phyloP scores from a whole-genome alignment of 495 filamentous ascomycete genomes.

The Penicillium bialowiezense region DNA sequence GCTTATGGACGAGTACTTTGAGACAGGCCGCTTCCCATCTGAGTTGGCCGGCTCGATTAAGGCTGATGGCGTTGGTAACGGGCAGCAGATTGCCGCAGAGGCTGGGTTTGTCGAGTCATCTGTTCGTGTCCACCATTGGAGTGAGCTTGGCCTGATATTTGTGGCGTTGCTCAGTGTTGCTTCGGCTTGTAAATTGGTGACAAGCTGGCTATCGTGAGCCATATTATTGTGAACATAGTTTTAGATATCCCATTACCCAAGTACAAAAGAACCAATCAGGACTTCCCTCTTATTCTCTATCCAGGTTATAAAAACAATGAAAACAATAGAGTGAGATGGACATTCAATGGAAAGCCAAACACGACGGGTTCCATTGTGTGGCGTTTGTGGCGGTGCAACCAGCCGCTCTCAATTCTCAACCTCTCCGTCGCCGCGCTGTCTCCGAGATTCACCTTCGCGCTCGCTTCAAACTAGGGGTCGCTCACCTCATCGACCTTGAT shows the following conservation, averaged over 20 bases:
- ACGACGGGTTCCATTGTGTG: too few relatives aligned
- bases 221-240: conserved; percentile 8
- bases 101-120: conserved; percentile 59
- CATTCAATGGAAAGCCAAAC: too few relatives aligned
- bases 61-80: conserved; percentile 28
- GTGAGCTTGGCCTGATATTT: conserved; percentile 58
- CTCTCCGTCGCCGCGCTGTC: conserved; percentile 16
- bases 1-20: conserved; percentile 55
- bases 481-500: conserved; percentile 4
- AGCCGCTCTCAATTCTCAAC: conserved; percentile 28
- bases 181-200: conserved; percentile 26
- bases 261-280: neutral
- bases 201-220: conserved; percentile 1
- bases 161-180: conserved; percentile 37
- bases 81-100: conserved; percentile 31
- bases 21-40: conserved; percentile 60
- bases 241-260: neutral
- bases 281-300: too few relatives aligned
- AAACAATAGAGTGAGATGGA: too few relatives aligned
- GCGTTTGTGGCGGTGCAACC: conserved; percentile 24
- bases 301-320: too few relatives aligned
- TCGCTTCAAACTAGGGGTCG: conserved; percentile 6
- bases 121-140: conserved; percentile 49
- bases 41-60: conserved; percentile 48
- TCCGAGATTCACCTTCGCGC: conserved; percentile 21